Percentiles rank a stretch among this genome's conserved stretches.
These are phyloP conservation scores for Monosporascus sp. DNA, from an alignment of 2,329 filamentous ascomycete species.

Conservation along the genomic window DNA sequence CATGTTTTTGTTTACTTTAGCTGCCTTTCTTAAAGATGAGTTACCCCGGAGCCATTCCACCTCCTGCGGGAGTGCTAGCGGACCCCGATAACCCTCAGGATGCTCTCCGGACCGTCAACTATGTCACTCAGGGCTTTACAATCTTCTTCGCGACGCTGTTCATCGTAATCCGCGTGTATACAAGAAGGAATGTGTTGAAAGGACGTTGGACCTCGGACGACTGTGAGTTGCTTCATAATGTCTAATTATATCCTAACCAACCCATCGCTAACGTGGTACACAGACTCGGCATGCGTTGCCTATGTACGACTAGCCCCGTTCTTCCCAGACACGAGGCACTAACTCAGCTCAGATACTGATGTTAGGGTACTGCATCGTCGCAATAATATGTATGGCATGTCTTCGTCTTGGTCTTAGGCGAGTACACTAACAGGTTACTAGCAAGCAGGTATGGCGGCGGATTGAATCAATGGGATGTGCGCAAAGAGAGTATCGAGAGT, in stretches of 20 bases:
- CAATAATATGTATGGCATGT: constrained; percentile 15
- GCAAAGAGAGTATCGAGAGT: constrained; percentile 17
- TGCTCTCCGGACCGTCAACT: constrained; percentile 20
- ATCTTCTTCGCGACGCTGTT: constrained; percentile 21
- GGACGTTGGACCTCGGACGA: constrained; percentile 19
- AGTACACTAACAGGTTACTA: neutral
- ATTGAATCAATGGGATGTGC: constrained; percentile 29
- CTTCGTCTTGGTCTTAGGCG: neutral
- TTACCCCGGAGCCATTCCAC: constrained; percentile 15
- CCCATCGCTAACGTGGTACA: neutral
- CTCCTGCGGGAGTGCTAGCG: constrained; percentile 19
- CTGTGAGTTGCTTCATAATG: constrained; percentile 14
- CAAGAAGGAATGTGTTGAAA: constrained; percentile 15
- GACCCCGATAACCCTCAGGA: constrained; percentile 22
- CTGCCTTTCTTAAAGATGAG: neutral
- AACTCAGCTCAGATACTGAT: constrained; percentile 17
- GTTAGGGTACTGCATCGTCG: constrained; percentile 21
- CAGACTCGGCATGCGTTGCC: neutral
- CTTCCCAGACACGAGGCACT: neutral
- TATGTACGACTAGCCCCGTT: neutral
- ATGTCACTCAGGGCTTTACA: constrained; percentile 23
- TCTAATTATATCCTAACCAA: neutral
- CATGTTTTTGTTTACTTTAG: neutral
- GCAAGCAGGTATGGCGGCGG: constrained; percentile 30
- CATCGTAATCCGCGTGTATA: constrained; percentile 19